Evolutionary conservation across 2,329 filamentous ascomycete genomes (phyloP).

Genomic region (Orbilia blumenaviensis): DNA sequence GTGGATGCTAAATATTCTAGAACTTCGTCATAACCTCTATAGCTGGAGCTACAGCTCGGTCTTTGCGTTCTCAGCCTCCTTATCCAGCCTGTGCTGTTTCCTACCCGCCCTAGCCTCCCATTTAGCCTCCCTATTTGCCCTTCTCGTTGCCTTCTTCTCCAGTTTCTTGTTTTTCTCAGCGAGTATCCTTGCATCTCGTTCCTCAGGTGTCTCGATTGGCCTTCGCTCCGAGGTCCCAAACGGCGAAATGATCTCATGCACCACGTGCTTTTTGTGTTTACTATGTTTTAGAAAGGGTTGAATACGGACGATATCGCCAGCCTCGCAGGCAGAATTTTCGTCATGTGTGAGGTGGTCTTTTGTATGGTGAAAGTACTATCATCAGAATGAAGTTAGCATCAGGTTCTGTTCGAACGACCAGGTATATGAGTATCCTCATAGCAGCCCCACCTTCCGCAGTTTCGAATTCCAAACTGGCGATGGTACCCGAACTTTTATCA

Average conservation of each 20-base stretch:
- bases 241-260: slow-evolving; percentile 78
- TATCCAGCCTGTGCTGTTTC: slow-evolving; percentile 56
- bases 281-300: slow-evolving; percentile 72
- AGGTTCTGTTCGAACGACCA: not conserved
- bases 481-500: slow-evolving; percentile 79
- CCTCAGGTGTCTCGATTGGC: slow-evolving; percentile 71
- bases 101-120: slow-evolving; percentile 58
- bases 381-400: not conserved
- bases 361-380: slow-evolving; percentile 72
- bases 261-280: slow-evolving; percentile 75
- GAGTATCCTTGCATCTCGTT: slow-evolving; percentile 66
- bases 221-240: slow-evolving; percentile 72
- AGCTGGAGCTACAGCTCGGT: not conserved
- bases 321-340: slow-evolving; percentile 75
- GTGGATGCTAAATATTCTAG: not conserved
- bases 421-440: not conserved
- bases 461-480: slow-evolving; percentile 76
- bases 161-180: slow-evolving; percentile 69
- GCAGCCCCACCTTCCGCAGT: slow-evolving; percentile 71
- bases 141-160: slow-evolving; percentile 59
- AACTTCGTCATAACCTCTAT: not conserved
- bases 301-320: slow-evolving; percentile 79
- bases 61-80: slow-evolving; percentile 27
- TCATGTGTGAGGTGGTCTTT: slow-evolving; percentile 78
- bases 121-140: slow-evolving; percentile 55